Percentiles rank a stretch among this genome's conserved stretches.
Conservation (phyloP, 2,329 filamentous ascomycete genomes). For the Aspergillus candidus region DNA sequence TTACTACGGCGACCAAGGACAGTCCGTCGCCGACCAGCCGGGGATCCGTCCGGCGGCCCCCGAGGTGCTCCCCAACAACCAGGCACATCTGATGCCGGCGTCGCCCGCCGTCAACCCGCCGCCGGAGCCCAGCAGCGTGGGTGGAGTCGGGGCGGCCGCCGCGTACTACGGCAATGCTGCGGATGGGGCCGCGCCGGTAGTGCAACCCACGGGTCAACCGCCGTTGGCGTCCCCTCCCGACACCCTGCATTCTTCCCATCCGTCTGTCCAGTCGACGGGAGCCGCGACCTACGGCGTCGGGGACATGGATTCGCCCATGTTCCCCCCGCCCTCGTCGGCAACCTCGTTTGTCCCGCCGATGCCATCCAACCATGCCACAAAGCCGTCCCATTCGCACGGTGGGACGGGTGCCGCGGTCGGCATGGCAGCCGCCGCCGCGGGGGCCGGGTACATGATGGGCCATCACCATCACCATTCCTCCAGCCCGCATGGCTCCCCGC, state of each 20-base stretch:
- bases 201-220: slow-evolving; percentile 11
- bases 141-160: slow-evolving; percentile 46
- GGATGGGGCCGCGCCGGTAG: slow-evolving; percentile 12
- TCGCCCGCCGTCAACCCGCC: slow-evolving; percentile 48
- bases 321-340: slow-evolving; percentile 10
- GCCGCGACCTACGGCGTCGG: slow-evolving; percentile 41
- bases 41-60: slow-evolving; percentile 52
- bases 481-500: slow-evolving; percentile 21
- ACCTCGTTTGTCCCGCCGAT: slow-evolving; percentile 15
- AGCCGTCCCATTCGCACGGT: slow-evolving; percentile 25
- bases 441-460: slow-evolving; percentile 36
- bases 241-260: slow-evolving; percentile 6
- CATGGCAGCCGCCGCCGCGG: slow-evolving; percentile 35
- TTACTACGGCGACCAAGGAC: slow-evolving; percentile 58
- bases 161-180: slow-evolving; percentile 46
- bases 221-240: slow-evolving; percentile 14
- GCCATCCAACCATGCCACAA: slow-evolving; percentile 10
- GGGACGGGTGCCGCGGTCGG: slow-evolving; percentile 31
- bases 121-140: slow-evolving; percentile 52
- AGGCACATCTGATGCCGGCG: slow-evolving; percentile 53
- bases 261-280: slow-evolving; percentile 4
- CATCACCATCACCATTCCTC: slow-evolving; percentile 32
- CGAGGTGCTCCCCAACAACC: slow-evolving; percentile 48
- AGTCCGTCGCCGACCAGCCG: slow-evolving; percentile 55
- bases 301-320: slow-evolving; percentile 15